phyloP scores from a whole-genome alignment of 495 filamentous ascomycete genomes.

The Amphirosellinia nigrospora region DNA sequence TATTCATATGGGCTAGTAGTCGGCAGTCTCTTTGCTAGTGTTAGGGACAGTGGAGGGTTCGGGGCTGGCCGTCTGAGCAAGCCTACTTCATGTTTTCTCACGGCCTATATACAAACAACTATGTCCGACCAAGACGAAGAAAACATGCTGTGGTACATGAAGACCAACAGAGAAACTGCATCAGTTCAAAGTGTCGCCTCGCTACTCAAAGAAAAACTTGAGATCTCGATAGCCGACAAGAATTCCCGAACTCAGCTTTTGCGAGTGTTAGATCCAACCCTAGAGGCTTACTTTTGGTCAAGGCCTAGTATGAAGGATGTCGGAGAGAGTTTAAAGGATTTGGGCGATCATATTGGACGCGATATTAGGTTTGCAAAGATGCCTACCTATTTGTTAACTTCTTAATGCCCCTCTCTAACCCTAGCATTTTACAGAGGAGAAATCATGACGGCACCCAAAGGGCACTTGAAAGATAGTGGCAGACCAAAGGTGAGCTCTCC shows the following conservation, averaged over 20 bases:
- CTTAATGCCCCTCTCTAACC: neutral
- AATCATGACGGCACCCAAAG: neutral
- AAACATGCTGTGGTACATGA: neutral
- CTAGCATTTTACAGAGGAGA: neutral
- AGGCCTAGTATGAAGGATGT: neutral
- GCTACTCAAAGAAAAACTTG: neutral
- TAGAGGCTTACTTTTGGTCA: conserved; percentile 1
- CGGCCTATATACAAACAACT: neutral
- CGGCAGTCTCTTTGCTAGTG: neutral
- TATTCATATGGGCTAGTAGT: conserved; percentile 8
- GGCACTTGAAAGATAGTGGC: neutral
- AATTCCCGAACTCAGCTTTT: neutral
- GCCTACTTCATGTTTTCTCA: neutral
- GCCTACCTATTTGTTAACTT: neutral
- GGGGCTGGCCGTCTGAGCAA: neutral
- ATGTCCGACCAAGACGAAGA: neutral
- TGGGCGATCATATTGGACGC: neutral
- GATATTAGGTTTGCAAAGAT: neutral
- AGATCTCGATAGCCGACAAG: neutral
- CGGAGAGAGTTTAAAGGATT: neutral
- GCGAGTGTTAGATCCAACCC: neutral
- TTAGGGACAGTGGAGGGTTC: neutral
- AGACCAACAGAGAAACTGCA: neutral
- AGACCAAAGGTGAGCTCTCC: neutral
- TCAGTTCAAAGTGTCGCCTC: neutral